These are phyloP conservation scores for Atalantia buxifolia DNA, from an alignment of 345 rosid genomes.

Conservation along the genomic window DNA sequence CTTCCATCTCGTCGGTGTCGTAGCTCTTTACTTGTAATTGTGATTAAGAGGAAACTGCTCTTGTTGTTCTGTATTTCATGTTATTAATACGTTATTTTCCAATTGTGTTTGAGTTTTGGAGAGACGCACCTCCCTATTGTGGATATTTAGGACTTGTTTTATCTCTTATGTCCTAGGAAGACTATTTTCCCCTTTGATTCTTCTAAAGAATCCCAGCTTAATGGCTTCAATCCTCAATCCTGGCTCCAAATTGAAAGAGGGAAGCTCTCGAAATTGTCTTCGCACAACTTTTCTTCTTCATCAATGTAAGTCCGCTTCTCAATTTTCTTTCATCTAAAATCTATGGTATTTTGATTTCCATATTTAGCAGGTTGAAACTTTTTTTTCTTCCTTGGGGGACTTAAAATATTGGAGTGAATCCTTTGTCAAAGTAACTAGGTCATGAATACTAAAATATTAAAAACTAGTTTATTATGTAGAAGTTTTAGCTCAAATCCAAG, in stretches of 20 bases:
- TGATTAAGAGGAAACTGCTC: slow-evolving; percentile 12
- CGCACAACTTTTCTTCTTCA: slow-evolving; percentile 41
- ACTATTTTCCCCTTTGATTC: slow-evolving; percentile 73
- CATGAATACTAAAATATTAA: slow-evolving; percentile 61
- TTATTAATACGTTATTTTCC: background rate
- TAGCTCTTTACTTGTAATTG: background rate
- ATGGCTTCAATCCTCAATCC: slow-evolving; percentile 88
- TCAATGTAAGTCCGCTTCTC: slow-evolving; percentile 60
- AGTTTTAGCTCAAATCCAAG: slow-evolving; percentile 93
- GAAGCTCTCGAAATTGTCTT: slow-evolving; percentile 55
- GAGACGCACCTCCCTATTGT: slow-evolving; percentile 51
- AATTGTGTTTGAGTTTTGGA: slow-evolving; percentile 21
- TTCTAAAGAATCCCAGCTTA: slow-evolving; percentile 75
- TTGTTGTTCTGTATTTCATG: background rate
- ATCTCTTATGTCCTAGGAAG: slow-evolving; percentile 86
- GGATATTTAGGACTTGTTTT: slow-evolving; percentile 95
- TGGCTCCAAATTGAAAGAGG: slow-evolving; percentile 95
- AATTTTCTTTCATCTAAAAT: background rate
- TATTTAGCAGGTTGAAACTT: slow-evolving; percentile 9
- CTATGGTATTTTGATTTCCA: background rate
- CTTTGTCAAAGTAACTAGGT: slow-evolving; percentile 85
- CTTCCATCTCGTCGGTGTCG: too few species aligned
- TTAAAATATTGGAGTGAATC: slow-evolving; percentile 65
- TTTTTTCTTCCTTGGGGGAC: background rate
- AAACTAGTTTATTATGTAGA: slow-evolving; percentile 90